These are phyloP conservation scores for Vicia villosa DNA, from an alignment of 306 rosid genomes.

Conservation along the genomic window DNA sequence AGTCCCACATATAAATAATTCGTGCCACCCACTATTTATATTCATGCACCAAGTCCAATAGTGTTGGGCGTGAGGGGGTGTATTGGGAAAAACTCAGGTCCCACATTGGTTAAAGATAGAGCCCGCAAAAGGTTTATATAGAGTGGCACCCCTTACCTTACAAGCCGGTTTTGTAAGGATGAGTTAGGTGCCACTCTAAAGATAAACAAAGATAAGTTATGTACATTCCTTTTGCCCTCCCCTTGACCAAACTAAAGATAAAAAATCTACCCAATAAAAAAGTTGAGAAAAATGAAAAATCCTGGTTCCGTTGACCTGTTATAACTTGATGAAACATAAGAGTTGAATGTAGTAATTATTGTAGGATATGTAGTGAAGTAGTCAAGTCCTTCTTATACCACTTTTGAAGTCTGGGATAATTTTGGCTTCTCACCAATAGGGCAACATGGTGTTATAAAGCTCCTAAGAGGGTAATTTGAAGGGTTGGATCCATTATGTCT, in stretches of 20 bases:
- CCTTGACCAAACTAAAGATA: slow-evolving; percentile 10
- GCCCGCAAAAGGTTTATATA: too few species aligned
- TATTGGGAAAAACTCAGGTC: too few species aligned
- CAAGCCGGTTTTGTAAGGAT: too few species aligned
- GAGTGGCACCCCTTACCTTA: too few species aligned
- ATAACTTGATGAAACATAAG: slow-evolving; percentile 19
- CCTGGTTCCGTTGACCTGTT: not conserved
- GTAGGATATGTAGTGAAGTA: slow-evolving; percentile 17
- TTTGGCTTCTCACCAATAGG: slow-evolving; percentile 11
- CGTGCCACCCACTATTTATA: too few species aligned
- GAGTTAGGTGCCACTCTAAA: too few species aligned
- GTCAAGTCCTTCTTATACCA: slow-evolving; percentile 1
- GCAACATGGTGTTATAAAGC: not conserved
- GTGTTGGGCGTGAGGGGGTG: too few species aligned
- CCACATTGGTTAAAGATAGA: too few species aligned
- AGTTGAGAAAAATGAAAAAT: not conserved
- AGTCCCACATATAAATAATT: too few species aligned
- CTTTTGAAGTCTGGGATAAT: not conserved
- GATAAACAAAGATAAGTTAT: not conserved
- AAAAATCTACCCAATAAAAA: slow-evolving; percentile 3
- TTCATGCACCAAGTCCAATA: too few species aligned
- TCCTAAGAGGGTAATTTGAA: not conserved
- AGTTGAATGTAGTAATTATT: slow-evolving; percentile 7
- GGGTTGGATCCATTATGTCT: not conserved
- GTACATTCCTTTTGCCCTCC: not conserved